These are phyloP conservation scores for Madurella mycetomatis DNA, from an alignment of 2,329 filamentous ascomycete species.

Conservation along the genomic window DNA sequence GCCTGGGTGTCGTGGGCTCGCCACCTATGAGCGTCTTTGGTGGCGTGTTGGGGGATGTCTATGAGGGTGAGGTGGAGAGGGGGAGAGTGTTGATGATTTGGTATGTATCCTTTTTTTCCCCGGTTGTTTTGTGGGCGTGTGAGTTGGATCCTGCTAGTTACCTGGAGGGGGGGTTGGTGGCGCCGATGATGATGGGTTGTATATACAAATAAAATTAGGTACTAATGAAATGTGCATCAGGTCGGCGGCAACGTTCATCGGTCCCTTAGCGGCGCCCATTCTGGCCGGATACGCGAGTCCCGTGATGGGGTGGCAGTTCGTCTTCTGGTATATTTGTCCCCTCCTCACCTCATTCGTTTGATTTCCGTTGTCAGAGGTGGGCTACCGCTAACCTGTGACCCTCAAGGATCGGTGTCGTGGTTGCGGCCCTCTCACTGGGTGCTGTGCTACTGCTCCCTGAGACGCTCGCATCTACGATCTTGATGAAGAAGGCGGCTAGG, in stretches of 20 bases:
- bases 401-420: conserved; percentile 21
- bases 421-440: conserved; percentile 19
- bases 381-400: neutral
- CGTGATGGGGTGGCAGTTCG: conserved; percentile 24
- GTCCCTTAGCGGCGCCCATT: conserved; percentile 26
- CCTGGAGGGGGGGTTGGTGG: neutral
- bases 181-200: neutral
- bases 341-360: neutral
- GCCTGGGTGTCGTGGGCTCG: conserved; percentile 24
- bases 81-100: conserved; percentile 27
- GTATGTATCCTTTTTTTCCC: conserved; percentile 2
- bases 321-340: conserved; percentile 22
- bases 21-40: conserved; percentile 28
- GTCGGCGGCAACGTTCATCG: conserved; percentile 24
- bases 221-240: neutral
- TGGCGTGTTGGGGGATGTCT: conserved; percentile 27
- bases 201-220: no score
- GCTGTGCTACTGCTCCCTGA: conserved; percentile 22
- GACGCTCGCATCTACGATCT: conserved; percentile 26
- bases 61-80: conserved; percentile 18
- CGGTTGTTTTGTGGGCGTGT: neutral
- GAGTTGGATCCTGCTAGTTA: no score
- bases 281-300: conserved; percentile 23
- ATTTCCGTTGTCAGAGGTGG: neutral
- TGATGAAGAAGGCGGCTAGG: conserved; percentile 22